phyloP scores from a whole-genome alignment of 768 basidiomycete genomes.

The Panellus pusillus region DNA sequence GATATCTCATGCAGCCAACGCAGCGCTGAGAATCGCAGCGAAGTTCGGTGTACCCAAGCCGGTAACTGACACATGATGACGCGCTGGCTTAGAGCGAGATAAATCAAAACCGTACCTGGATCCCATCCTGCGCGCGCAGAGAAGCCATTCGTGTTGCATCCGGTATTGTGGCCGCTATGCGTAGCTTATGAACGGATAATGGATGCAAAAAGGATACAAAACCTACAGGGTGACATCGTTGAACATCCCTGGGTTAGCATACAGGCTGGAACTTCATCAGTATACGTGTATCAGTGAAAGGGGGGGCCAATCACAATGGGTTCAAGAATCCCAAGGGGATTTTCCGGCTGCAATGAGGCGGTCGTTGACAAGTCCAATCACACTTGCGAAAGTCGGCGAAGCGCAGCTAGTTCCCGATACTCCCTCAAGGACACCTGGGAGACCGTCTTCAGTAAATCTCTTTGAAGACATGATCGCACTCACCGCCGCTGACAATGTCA shows the following conservation, averaged over 20 bases:
- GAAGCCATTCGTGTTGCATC: conserved; percentile 27
- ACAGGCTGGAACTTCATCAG: conserved; percentile 25
- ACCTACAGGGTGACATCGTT: conserved; percentile 44
- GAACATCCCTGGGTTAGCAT: conserved; percentile 29
- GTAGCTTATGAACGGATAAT: neutral
- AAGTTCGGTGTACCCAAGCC: neutral
- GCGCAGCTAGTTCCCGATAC: conserved; percentile 18
- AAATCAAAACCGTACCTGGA: conserved; percentile 6
- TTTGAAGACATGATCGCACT: neutral
- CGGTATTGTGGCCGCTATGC: conserved; percentile 26
- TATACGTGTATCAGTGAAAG: conserved; percentile 1
- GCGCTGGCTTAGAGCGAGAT: neutral
- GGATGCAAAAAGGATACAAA: conserved; percentile 28
- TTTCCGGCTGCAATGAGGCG: conserved; percentile 36
- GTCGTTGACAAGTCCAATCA: conserved; percentile 51
- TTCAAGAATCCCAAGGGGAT: conserved; percentile 38
- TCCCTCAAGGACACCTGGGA: conserved; percentile 8
- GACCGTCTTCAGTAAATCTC: too few relatives aligned
- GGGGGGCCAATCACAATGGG: conserved; percentile 19
- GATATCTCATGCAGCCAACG: too few relatives aligned
- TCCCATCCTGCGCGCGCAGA: conserved; percentile 26
- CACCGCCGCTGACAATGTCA: conserved; percentile 14
- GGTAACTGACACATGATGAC: neutral
- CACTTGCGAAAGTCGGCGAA: conserved; percentile 40
- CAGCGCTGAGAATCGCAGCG: too few relatives aligned